A percentile compares a stretch with the other conserved stretches of the same genome.
These are phyloP conservation scores for Iris macrosiphon DNA, from an alignment of 106 monocot species.

Conservation along the genomic window DNA sequence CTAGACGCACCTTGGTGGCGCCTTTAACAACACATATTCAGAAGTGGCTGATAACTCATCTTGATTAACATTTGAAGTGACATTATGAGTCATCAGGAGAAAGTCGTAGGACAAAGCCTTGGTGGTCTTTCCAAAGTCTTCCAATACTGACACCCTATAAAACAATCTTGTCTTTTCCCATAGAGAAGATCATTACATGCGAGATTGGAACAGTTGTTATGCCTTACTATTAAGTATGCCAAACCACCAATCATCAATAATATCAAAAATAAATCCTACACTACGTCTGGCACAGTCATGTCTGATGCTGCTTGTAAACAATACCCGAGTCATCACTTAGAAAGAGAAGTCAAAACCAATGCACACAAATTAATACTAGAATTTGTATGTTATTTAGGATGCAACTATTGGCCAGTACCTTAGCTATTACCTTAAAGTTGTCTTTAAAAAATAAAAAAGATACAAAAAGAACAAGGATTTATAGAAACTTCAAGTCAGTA, in stretches of 20 bases:
- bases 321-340: conserved; percentile 50
- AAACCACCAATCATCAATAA: conserved; percentile 71
- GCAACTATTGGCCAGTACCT: too few relatives aligned
- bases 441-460: too few relatives aligned
- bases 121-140: conserved; percentile 52
- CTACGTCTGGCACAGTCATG: conserved; percentile 39
- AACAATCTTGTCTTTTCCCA: conserved; percentile 12
- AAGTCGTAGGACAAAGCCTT: conserved; percentile 64
- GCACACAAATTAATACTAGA: too few relatives aligned
- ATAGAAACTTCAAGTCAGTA: too few relatives aligned
- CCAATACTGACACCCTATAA: conserved; percentile 17
- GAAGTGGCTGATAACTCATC: conserved; percentile 8
- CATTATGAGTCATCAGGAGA: conserved; percentile 57
- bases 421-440: too few relatives aligned
- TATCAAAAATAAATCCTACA: conserved; percentile 55
- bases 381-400: too few relatives aligned
- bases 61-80: conserved; percentile 15
- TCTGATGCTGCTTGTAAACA: conserved; percentile 33
- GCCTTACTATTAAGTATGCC: conserved; percentile 28
- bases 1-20: too few relatives aligned
- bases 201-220: conserved; percentile 28
- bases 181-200: conserved; percentile 6
- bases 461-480: too few relatives aligned
- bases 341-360: too few relatives aligned
- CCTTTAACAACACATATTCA: too few relatives aligned